Evolutionary conservation across 345 rosid genomes (phyloP), one percentile per base, ranked within the genome.

Genomic region (Psidium guajava): DNA sequence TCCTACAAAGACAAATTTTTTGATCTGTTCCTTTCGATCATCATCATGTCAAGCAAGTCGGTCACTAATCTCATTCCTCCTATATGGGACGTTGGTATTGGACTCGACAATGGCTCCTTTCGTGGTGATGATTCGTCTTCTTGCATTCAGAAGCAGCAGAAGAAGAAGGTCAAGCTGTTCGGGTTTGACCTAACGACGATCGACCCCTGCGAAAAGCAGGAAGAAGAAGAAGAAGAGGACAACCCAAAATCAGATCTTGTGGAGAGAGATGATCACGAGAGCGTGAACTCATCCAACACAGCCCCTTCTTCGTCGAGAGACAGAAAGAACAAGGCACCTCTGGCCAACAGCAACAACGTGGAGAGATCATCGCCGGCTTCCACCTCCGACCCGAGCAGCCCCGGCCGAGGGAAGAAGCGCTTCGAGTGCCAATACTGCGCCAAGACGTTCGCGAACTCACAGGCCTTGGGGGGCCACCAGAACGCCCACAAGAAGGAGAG

Each of bases 401-500:
- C 14, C 0, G 21, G 54, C 1, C 91, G 87, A 24, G 85, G 82
- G 25, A 91, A 94, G 90, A 95, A 92, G 82, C 77, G 32, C 6
- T 94, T 95, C 59, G 98, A 95, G 94, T 97, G 99, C 81, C 98
- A 93, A 61, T 97, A 93, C 85, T 97, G 99, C 85, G 90, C 88
- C 83, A 93, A 96, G 88, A 97, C 90, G 87, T 97, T 97, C 56
- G 92, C 95, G 11, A 97, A 95, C 82, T 97, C 99, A 10, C 99
- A 97, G 88, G 99, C 99, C 18, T 90, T 97, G 20, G 99, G 99
- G 22, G 99, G 99, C 80, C 99, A 97, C 88, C 99, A 97, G 86
- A 97, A 97, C 90, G 99, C 99, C 5, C 99, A 97, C 90, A 97
- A 94, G 88, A 97, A 94, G 55, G 99, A 97, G 89, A 91, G 99